Base-by-base conservation (phyloP, 78 protist species). In the Guillardia theta region DNA sequence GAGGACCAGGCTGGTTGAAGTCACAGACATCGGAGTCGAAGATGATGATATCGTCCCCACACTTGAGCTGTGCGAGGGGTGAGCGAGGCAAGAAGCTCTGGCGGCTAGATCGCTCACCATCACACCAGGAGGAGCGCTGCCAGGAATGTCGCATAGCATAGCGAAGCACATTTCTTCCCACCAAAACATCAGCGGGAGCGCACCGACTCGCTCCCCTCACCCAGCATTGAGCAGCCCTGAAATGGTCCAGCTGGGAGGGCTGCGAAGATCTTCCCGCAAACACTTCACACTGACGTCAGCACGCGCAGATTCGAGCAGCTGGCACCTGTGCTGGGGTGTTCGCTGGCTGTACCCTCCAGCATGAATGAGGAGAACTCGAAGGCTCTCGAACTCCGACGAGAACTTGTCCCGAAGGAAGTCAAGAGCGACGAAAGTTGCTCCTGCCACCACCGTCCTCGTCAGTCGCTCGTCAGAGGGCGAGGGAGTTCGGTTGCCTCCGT, bases 231-330 rank as follows among this genome's bases (percentile, higher is more conserved):
- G 48, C 33, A 44, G 45, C 53, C 87, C 3, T 1, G 83, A 36
- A 80, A 19, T 0, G 90, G 90, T 1, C 90, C 90, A 30, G 45
- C 90, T 12, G 90, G 90, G 1, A 80, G 53, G 27, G 90, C 58
- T 8, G 90, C 90, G 10, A 80, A 80, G 50, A 80, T 80, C 48
- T 80, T 80, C 18, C 90, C 90, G 10, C 90, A 80, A 5, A 80
- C 90, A 9, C 90, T 76, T 37, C 43, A n/a, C n/a, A n/a, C n/a
- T n/a, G n/a, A n/a, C n/a, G 64, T 15, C 19, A 22, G 64, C 36
- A 19, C 64, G n/a, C 19, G 64, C 15, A 64, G 80, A 64, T 15
- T n/a, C 80, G 80, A 64, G 30, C 43, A 64, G 30, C 6, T 64
- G 47, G 87, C 87, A 76, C 43, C 47, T 80, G 48, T 80, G 48